Evolutionary conservation across 306 rosid genomes (phyloP), one percentile per base, ranked within the genome.

Genomic region (Cucurbita moschata): DNA sequence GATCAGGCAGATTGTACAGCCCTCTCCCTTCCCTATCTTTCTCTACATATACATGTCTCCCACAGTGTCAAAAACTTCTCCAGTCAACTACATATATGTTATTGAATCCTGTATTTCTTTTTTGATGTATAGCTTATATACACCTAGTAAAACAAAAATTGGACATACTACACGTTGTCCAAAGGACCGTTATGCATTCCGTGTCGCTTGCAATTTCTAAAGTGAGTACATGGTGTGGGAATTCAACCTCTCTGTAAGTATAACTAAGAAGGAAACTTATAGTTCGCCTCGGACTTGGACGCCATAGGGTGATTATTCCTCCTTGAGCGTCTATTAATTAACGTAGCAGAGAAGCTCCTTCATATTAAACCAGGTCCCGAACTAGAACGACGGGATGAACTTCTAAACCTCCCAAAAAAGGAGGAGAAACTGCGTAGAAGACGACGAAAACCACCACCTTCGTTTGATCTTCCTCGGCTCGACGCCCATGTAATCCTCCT

Each of bases 401-500:
- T 79, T 75, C 87, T 80, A 55, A 73, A 66, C 79, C 90, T 81
- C 61, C 88, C 75, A 3, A 89, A 78, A 61, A 75, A 77, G 2
- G 95, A 86, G n/a, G 83, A 49, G 30, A 89, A 39, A 60, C 40
- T 83, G 4, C 84, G 84, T 3, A 87, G 75, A 7, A 73, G 73
- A 6, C 82, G 56, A 8, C 86, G 83, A 12, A 85, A 9, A 2
- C 96, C 91, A 8, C 96, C 65, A 44, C 72, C 65, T 67, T 87
- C 89, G 60, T 88, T 87, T 3, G 87, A 72, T 63, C 91, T 83
- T 23, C 80, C 80, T 3, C 86, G 80, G 40, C 81, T 73, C 0
- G 85, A 70, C 10, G 83, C 80, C 96, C 89, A 83, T 5, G 87
- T 70, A 70, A 85, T 84, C 77, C 91, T 85, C 73, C 96, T 79